phyloP scores from a whole-genome alignment of 208 protist species.

The Sergeia podlipaevii region DNA sequence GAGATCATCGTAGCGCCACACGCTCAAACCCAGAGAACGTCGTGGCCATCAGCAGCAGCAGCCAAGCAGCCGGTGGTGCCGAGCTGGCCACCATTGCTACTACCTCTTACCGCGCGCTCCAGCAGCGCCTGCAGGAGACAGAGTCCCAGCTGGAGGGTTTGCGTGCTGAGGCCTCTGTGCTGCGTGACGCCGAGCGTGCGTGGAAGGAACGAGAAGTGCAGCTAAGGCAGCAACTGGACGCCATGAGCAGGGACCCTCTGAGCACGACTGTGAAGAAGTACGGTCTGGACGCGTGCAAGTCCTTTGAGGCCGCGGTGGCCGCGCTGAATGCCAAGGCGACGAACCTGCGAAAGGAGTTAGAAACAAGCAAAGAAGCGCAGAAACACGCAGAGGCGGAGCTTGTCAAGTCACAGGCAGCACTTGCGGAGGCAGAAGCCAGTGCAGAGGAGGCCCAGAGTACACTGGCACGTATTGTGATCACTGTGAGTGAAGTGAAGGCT shows the following conservation, averaged over 20 bases:
- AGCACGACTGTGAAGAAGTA: slow-evolving; percentile 62
- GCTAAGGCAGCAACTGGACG: slow-evolving; percentile 51
- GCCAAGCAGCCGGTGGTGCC: background rate
- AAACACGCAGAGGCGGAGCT: slow-evolving; percentile 9
- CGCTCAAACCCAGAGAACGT: background rate
- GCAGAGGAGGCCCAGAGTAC: slow-evolving; percentile 2
- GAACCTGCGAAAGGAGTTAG: slow-evolving; percentile 8
- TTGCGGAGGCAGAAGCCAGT: background rate
- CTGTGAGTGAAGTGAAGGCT: background rate
- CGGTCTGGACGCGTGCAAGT: slow-evolving; percentile 47
- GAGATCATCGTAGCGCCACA: no score
- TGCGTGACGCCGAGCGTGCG: slow-evolving; percentile 31
- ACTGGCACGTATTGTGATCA: slow-evolving; percentile 3
- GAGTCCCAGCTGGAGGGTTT: slow-evolving; percentile 27
- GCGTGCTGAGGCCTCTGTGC: slow-evolving; percentile 26
- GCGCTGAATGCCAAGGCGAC: slow-evolving; percentile 20
- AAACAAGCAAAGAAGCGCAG: background rate
- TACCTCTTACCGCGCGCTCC: slow-evolving; percentile 11
- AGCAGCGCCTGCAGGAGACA: slow-evolving; percentile 22
- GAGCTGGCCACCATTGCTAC: slow-evolving; percentile 13
- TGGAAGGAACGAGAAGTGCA: slow-evolving; percentile 58
- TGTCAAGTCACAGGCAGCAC: background rate
- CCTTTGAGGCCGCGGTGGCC: slow-evolving; percentile 22
- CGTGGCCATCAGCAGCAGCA: background rate
- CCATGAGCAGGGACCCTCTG: slow-evolving; percentile 61